Conservation (phyloP, 148 eudicot species). For the Cornus florida region DNA sequence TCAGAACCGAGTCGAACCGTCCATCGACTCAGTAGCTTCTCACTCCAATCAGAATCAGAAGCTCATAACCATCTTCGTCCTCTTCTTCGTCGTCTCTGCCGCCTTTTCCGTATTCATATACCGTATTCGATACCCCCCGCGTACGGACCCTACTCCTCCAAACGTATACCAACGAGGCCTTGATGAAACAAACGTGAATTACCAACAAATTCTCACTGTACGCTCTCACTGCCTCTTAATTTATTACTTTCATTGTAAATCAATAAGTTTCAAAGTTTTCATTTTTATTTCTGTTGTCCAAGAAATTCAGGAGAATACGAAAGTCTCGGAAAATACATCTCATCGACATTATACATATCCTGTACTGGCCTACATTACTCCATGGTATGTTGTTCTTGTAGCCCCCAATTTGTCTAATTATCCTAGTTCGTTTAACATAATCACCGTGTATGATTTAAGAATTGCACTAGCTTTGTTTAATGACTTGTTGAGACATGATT, state of each 20-base stretch:
- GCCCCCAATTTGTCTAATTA: not conserved
- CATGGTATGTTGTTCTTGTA: constrained; percentile 53
- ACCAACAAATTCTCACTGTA: constrained; percentile 63
- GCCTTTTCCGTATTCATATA: constrained; percentile 41
- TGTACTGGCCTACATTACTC: constrained; percentile 88
- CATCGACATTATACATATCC: constrained; percentile 55
- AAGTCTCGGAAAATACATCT: constrained; percentile 57
- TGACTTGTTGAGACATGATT: not conserved
- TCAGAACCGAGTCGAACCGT: constrained; percentile 25
- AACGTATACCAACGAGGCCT: constrained; percentile 28
- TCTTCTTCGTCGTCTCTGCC: constrained; percentile 37
- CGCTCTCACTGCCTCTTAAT: constrained; percentile 6
- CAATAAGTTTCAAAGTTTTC: constrained; percentile 11
- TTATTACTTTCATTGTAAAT: not conserved
- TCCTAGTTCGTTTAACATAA: not conserved
- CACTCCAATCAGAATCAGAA: constrained; percentile 21
- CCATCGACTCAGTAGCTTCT: constrained; percentile 15
- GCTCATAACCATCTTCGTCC: constrained; percentile 21
- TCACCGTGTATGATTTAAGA: not conserved
- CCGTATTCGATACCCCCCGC: constrained; percentile 11
- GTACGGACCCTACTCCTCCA: constrained; percentile 14
- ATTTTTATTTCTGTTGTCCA: constrained; percentile 9
- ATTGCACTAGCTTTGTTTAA: not conserved
- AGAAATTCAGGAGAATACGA: constrained; percentile 68
- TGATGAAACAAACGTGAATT: constrained; percentile 46